Percentiles rank a stretch among this genome's conserved stretches.
phyloP scores from a whole-genome alignment of 352 stramenopile genomes.

The Globisporangium okanoganense region DNA sequence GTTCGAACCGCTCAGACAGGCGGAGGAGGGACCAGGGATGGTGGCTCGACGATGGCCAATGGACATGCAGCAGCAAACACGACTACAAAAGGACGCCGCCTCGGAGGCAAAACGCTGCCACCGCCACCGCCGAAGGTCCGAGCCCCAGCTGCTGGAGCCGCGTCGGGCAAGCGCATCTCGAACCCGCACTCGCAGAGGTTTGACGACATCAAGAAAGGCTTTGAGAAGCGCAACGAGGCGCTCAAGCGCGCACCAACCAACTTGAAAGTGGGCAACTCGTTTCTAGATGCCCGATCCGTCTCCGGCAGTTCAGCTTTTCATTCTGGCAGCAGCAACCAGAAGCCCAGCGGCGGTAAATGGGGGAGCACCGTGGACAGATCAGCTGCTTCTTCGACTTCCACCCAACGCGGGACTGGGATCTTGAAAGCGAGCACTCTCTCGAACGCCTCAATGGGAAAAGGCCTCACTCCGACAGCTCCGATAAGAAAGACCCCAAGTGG shows the following conservation, averaged over 20 bases:
- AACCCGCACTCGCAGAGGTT: slow-evolving; percentile 63
- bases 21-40: neutral
- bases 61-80: slow-evolving; percentile 8
- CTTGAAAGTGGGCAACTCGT: slow-evolving; percentile 16
- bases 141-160: slow-evolving; percentile 36
- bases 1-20: slow-evolving; percentile 12
- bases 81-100: neutral
- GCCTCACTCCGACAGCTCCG: neutral
- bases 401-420: neutral
- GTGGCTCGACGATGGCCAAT: neutral
- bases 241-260: slow-evolving; percentile 34
- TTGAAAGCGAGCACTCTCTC: slow-evolving; percentile 4
- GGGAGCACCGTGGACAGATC: neutral
- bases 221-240: slow-evolving; percentile 47
- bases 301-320: slow-evolving; percentile 9
- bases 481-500: neutral
- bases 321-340: neutral
- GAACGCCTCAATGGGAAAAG: neutral
- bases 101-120: slow-evolving; percentile 20
- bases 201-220: slow-evolving; percentile 61
- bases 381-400: neutral
- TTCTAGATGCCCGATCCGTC: slow-evolving; percentile 9
- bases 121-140: slow-evolving; percentile 42
- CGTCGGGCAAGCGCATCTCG: slow-evolving; percentile 47
- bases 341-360: neutral